Percentiles rank a stretch among this genome's conserved stretches.
Conservation (phyloP, 768 basidiomycete species). For the Suillus placidus region DNA sequence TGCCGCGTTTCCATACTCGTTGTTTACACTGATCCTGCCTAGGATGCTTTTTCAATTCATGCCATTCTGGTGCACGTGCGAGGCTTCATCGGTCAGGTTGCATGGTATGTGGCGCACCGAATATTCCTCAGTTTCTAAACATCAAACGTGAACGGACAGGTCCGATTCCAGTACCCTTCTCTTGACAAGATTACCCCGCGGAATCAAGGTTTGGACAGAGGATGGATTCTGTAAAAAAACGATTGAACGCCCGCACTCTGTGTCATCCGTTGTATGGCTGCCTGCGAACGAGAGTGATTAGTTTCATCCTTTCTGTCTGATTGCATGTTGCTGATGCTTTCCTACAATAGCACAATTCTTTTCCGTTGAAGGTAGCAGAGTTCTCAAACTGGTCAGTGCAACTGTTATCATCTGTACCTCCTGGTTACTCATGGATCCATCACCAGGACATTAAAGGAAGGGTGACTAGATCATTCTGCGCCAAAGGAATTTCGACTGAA, state of each 20-base stretch:
- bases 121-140: background rate
- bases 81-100: slow-evolving; percentile 58
- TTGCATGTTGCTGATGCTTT: slow-evolving; percentile 17
- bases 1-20: slow-evolving; percentile 9
- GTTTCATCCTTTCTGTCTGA: background rate
- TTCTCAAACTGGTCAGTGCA: slow-evolving; percentile 45
- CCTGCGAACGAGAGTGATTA: slow-evolving; percentile 48
- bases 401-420: slow-evolving; percentile 13
- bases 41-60: slow-evolving; percentile 48
- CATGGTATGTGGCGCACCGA: slow-evolving; percentile 38
- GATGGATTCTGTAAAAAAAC: slow-evolving; percentile 53
- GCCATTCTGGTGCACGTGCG: slow-evolving; percentile 53
- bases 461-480: slow-evolving; percentile 20
- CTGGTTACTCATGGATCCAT: slow-evolving; percentile 17
- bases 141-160: slow-evolving; percentile 32
- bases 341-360: slow-evolving; percentile 43
- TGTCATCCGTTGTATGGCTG: slow-evolving; percentile 56
- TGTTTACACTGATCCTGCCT: slow-evolving; percentile 18
- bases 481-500: background rate
- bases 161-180: slow-evolving; percentile 48
- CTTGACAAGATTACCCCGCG: slow-evolving; percentile 50
- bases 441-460: slow-evolving; percentile 48
- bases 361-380: slow-evolving; percentile 51
- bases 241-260: slow-evolving; percentile 48
- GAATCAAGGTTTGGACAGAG: slow-evolving; percentile 59